Evolutionary conservation across 257 asterid genomes (phyloP).

Genomic region (Coffea eugenioides): DNA sequence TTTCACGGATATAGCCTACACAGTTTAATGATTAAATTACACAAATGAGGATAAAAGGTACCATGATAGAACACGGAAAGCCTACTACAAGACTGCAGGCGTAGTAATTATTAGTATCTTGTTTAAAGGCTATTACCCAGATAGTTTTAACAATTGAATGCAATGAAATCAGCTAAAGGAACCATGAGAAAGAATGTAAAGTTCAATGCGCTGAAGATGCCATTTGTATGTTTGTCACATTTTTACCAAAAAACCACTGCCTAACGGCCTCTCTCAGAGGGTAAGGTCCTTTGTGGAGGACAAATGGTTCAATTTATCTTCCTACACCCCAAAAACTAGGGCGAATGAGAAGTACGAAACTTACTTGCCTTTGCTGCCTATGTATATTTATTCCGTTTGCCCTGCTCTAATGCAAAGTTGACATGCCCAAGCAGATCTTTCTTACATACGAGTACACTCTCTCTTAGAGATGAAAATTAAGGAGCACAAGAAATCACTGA

Average conservation of each 20-base stretch:
- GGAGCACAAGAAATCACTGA: background rate
- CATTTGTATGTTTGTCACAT: background rate
- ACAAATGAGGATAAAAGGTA: background rate
- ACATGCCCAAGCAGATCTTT: background rate
- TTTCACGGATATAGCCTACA: conserved; percentile 35
- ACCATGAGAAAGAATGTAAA: background rate
- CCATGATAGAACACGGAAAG: background rate
- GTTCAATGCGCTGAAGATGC: background rate
- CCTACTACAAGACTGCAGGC: background rate
- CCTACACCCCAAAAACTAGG: background rate
- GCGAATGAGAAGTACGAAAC: too few relatives aligned
- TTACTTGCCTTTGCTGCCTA: background rate
- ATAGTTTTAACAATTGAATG: background rate
- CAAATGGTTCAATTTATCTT: background rate
- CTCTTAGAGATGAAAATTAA: background rate
- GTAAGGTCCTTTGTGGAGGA: background rate
- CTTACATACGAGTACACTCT: background rate
- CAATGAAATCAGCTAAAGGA: background rate
- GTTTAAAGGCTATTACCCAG: background rate
- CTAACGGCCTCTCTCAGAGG: background rate
- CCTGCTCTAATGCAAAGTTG: background rate
- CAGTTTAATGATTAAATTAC: background rate
- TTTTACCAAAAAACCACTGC: background rate
- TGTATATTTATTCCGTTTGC: background rate
- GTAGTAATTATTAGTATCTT: background rate